Evolutionary conservation across 495 filamentous ascomycete genomes (phyloP), one percentile per base, ranked within the genome.

Genomic region (Barbatosphaeria neglecta): DNA sequence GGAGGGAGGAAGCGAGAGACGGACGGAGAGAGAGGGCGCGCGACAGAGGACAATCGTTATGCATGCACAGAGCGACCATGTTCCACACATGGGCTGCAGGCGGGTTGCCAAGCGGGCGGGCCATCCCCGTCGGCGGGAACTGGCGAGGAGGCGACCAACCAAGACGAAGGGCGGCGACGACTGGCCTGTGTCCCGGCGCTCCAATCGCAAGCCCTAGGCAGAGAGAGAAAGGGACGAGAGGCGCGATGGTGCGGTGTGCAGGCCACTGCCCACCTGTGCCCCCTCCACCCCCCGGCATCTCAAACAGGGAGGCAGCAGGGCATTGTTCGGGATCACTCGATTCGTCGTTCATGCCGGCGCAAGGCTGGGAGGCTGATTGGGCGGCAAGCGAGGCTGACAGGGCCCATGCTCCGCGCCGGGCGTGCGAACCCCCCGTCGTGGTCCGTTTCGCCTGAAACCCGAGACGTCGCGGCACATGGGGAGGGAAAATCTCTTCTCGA

Each of bases 391-490:
- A 66, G 62, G 60, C 61, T 63, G 57, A 51, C 54, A 53, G 51
- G 52, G 48, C 46, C 45, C 45, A 41, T 16, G 24, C 41, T 44
- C 31, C 35, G 37, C 24, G 18, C 18, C 51, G 43, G 54, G 53
- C 52, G 44, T n/a, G 39, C 49, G 50, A 35, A 31, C 59, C 55
- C 51, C n/a, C 47, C 37, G 47, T 51, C 53, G n/a, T 27, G 41
- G 47, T 23, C 33, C 54, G 64, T 67, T 67, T 67, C 64, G 63
- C 52, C 43, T 57, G 63, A 64, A 63, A 63, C 63, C 50, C 37
- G 38, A 51, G 49, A 43, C 49, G 62, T 63, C 52, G 51, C 60
- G 61, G 52, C 49, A 46, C 33, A 27, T 44, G 41, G 25, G 31
- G 15, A n/a, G 4, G 13, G 13, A n/a, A 15, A 35, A 15, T 4